Conservation (phyloP, 2,329 filamentous ascomycete species). For the Alternaria panax region DNA sequence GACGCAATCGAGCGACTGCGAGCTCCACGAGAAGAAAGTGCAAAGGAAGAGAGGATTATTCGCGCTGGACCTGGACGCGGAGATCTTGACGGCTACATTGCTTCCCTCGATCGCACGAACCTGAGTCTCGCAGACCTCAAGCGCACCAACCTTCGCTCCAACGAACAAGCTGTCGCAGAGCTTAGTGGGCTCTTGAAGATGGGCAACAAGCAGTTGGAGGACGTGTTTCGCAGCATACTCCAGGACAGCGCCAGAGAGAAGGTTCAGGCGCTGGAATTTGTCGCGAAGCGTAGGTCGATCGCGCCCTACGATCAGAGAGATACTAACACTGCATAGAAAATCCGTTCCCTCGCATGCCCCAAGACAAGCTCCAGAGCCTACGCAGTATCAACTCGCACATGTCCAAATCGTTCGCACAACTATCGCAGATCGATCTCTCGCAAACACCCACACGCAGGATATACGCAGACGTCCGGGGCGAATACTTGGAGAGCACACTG, state of each 20-base stretch:
- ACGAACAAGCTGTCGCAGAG: conserved; percentile 86
- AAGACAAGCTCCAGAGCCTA: conserved; percentile 77
- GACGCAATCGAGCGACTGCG: conserved; percentile 86
- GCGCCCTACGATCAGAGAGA: neutral
- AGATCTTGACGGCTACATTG: conserved; percentile 83
- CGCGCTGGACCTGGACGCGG: conserved; percentile 70
- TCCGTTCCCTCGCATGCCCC: conserved; percentile 80
- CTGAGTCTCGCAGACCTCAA: conserved; percentile 85
- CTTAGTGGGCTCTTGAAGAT: conserved; percentile 78
- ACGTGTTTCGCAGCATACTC: conserved; percentile 80
- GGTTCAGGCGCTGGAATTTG: conserved; percentile 88
- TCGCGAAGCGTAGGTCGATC: conserved; percentile 76
- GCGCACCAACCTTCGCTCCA: conserved; percentile 88
- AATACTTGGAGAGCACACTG: conserved; percentile 82
- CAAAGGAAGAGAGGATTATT: conserved; percentile 90
- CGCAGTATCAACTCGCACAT: conserved; percentile 81
- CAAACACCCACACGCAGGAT: conserved; percentile 79
- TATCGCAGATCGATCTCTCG: conserved; percentile 54
- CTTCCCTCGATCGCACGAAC: conserved; percentile 86
- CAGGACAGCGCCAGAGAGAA: conserved; percentile 75
- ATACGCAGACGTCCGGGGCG: conserved; percentile 84
- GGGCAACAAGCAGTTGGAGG: conserved; percentile 83
- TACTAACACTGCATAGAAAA: conserved; percentile 55
- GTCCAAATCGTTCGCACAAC: conserved; percentile 62
- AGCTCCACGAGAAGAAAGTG: conserved; percentile 91